A percentile compares a stretch with the other conserved stretches of the same genome.
phyloP scores from a whole-genome alignment of 495 filamentous ascomycete genomes.

The Penicillium diatomitis region DNA sequence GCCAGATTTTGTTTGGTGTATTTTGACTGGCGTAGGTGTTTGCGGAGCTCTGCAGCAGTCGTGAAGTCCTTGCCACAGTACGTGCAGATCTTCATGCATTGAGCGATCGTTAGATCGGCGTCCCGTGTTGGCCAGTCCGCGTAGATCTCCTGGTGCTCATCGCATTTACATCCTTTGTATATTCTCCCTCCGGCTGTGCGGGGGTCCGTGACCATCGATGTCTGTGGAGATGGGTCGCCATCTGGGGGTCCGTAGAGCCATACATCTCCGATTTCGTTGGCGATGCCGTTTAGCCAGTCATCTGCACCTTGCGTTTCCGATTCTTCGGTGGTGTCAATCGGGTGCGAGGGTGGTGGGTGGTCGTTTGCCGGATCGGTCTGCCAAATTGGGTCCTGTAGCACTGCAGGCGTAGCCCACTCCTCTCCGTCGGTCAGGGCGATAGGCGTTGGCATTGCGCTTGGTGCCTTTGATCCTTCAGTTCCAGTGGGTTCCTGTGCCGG shows the following conservation, averaged over 20 bases:
- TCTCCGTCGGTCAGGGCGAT: background rate
- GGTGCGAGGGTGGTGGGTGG: background rate
- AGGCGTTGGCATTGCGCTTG: background rate
- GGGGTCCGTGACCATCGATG: background rate
- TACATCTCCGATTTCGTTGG: background rate
- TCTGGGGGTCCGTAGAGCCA: background rate
- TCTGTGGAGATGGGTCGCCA: background rate
- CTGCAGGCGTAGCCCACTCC: background rate
- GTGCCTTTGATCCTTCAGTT: background rate
- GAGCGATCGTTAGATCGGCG: background rate
- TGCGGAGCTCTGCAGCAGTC: background rate
- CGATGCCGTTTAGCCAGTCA: background rate
- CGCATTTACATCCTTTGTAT: background rate
- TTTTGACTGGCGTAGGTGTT: background rate
- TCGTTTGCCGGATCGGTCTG: background rate
- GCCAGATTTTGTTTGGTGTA: background rate
- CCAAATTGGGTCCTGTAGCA: background rate
- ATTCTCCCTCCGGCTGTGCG: background rate
- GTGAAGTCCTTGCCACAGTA: background rate
- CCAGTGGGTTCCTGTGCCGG: background rate
- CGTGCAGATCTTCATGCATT: background rate
- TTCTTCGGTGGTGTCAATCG: background rate
- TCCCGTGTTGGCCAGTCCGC: background rate
- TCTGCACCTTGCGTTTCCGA: background rate
- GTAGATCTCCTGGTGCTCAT: background rate